Conservation (phyloP, 139 green algal genomes). For the Pedinophyceae sp. region DNA sequence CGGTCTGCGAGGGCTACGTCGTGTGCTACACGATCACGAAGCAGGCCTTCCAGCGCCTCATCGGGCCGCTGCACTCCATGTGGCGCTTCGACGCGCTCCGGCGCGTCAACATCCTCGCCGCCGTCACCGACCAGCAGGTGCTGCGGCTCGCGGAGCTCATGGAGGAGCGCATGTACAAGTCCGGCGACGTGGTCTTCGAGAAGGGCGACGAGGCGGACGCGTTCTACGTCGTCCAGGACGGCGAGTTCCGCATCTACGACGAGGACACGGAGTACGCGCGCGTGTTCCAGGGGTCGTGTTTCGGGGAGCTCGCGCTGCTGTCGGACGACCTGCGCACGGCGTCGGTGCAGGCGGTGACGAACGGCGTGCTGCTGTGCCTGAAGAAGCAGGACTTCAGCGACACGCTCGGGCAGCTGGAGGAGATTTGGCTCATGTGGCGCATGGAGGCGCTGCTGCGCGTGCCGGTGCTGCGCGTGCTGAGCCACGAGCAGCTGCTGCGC, state of each 20-base stretch:
- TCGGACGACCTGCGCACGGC: constrained; percentile 26
- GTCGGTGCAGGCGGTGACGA: constrained; percentile 17
- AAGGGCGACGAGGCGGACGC: constrained; percentile 45
- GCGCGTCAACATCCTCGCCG: neutral
- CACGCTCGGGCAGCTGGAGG: constrained; percentile 39
- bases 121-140: constrained; percentile 52
- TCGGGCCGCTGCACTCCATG: constrained; percentile 62
- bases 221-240: constrained; percentile 76
- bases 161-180: constrained; percentile 11
- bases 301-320: constrained; percentile 80
- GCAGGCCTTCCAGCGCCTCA: constrained; percentile 55
- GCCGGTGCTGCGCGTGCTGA: constrained; percentile 30
- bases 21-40: constrained; percentile 47
- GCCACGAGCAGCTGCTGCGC: constrained; percentile 13
- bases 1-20: constrained; percentile 29
- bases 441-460: constrained; percentile 53
- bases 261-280: constrained; percentile 32
- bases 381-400: constrained; percentile 45
- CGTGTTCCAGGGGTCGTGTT: constrained; percentile 58
- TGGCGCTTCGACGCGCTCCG: constrained; percentile 69
- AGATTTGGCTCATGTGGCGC: constrained; percentile 65
- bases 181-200: constrained; percentile 37
- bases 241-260: constrained; percentile 51
- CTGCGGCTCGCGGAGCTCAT: constrained; percentile 51
- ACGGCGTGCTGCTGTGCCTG: constrained; percentile 34